Evolutionary conservation across 2,329 filamentous ascomycete species (phyloP).

Genomic region (Aspergillus nomiae): DNA sequence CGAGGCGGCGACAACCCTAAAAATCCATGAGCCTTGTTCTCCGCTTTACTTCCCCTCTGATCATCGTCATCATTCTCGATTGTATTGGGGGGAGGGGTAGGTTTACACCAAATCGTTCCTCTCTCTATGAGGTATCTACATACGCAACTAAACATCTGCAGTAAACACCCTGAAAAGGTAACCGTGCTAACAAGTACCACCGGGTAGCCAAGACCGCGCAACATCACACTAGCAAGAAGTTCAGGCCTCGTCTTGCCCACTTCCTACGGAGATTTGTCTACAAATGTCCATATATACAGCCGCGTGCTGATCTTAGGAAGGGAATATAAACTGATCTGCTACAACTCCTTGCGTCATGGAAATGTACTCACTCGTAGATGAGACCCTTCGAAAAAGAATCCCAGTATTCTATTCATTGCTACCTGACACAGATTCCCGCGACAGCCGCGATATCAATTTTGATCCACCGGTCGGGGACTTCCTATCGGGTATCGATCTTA

Average conservation of each 20-base stretch:
- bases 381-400: not conserved
- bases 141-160: not conserved
- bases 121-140: not conserved
- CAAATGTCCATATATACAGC: not conserved
- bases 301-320: not conserved
- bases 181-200: not conserved
- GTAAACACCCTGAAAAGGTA: not conserved
- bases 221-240: not conserved
- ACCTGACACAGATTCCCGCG: constrained; percentile 15
- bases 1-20: constrained; percentile 18
- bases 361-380: not conserved
- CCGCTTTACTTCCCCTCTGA: constrained; percentile 7
- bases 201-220: not conserved
- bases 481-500: not conserved
- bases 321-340: not conserved
- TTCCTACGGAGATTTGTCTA: not conserved
- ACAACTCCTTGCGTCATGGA: constrained; percentile 19
- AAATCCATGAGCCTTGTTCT: constrained; percentile 5
- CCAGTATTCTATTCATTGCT: not conserved
- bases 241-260: not conserved
- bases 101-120: not conserved
- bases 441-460: constrained; percentile 21
- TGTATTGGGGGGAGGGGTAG: constrained; percentile 9
- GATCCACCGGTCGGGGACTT: constrained; percentile 8
- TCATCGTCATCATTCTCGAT: constrained; percentile 7